These are phyloP conservation scores for Bipolaris cookei DNA, from an alignment of 2,329 filamentous ascomycete genomes.

Conservation along the genomic window DNA sequence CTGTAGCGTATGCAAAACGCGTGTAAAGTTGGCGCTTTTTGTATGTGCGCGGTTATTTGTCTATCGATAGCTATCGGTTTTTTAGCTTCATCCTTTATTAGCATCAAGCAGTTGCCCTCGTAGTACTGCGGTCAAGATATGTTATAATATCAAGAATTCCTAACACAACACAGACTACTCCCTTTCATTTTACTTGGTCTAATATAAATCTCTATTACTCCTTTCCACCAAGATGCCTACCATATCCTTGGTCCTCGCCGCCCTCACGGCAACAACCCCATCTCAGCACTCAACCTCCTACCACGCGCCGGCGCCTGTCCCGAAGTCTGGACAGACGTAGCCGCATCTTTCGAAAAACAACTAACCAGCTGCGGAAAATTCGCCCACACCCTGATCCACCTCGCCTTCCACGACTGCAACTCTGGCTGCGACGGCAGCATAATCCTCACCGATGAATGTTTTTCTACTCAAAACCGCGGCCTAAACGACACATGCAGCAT, in stretches of 20 bases:
- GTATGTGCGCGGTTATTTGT: too few species aligned
- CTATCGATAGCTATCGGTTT: too few species aligned
- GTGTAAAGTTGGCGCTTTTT: too few species aligned
- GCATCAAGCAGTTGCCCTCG: too few species aligned
- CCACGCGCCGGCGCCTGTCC: constrained; percentile 26
- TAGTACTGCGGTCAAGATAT: too few species aligned
- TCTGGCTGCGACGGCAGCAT: constrained; percentile 37
- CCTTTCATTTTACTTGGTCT: too few species aligned
- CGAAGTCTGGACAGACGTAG: constrained; percentile 26
- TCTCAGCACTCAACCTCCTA: constrained; percentile 1
- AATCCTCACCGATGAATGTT: constrained; percentile 35
- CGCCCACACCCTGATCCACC: constrained; percentile 33
- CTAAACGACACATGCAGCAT: constrained; percentile 52
- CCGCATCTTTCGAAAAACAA: constrained; percentile 21
- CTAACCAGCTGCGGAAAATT: constrained; percentile 29
- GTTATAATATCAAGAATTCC: too few species aligned
- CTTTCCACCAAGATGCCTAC: not conserved
- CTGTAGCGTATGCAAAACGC: too few species aligned
- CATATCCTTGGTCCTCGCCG: not conserved
- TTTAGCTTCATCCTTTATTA: too few species aligned
- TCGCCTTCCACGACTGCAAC: constrained; percentile 39
- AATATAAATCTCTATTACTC: too few species aligned
- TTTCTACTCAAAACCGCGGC: constrained; percentile 51
- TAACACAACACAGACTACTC: not conserved
- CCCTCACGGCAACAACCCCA: constrained; percentile 1